Evolutionary conservation across 2,329 filamentous ascomycete species (phyloP).

Genomic region (Aspergillus udagawae): DNA sequence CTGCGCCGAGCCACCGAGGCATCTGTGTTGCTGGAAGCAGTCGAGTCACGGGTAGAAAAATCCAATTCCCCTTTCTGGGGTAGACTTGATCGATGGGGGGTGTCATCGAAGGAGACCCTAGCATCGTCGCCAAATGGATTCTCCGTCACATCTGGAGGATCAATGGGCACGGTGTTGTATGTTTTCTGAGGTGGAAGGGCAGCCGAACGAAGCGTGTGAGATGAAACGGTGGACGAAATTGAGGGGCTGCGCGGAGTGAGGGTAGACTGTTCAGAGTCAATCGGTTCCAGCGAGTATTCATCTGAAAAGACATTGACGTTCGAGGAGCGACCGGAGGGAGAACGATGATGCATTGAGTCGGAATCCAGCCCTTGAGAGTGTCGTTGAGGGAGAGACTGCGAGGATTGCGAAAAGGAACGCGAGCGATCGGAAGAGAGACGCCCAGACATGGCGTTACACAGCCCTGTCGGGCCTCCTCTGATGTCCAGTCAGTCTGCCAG

Average conservation of each 20-base stretch:
- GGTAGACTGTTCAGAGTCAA: slow-evolving; percentile 32
- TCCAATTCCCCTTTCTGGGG: slow-evolving; percentile 29
- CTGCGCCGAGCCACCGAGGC: slow-evolving; percentile 37
- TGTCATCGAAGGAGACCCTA: slow-evolving; percentile 29
- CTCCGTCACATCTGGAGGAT: slow-evolving; percentile 18
- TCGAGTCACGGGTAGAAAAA: slow-evolving; percentile 29
- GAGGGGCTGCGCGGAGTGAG: slow-evolving; percentile 27
- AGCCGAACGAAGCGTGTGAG: slow-evolving; percentile 28
- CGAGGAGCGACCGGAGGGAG: slow-evolving; percentile 27
- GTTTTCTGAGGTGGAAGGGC: slow-evolving; percentile 22
- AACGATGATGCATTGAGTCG: slow-evolving; percentile 28
- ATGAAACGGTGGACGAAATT: slow-evolving; percentile 30
- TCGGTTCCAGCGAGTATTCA: slow-evolving; percentile 44
- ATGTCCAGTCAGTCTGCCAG: slow-evolving; percentile 27
- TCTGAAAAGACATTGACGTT: slow-evolving; percentile 48
- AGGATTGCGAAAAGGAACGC: slow-evolving; percentile 32
- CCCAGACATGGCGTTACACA: slow-evolving; percentile 38
- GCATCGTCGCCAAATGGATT: slow-evolving; percentile 37
- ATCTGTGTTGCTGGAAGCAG: slow-evolving; percentile 27
- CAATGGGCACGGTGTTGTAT: slow-evolving; percentile 19
- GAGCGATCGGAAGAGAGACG: slow-evolving; percentile 34
- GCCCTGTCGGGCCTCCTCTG: slow-evolving; percentile 36
- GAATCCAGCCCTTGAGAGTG: slow-evolving; percentile 18
- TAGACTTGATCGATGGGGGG: slow-evolving; percentile 30
- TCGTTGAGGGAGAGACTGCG: slow-evolving; percentile 20